Conservation (phyloP, 2,329 filamentous ascomycete species). For the Penicillium sp. region DNA sequence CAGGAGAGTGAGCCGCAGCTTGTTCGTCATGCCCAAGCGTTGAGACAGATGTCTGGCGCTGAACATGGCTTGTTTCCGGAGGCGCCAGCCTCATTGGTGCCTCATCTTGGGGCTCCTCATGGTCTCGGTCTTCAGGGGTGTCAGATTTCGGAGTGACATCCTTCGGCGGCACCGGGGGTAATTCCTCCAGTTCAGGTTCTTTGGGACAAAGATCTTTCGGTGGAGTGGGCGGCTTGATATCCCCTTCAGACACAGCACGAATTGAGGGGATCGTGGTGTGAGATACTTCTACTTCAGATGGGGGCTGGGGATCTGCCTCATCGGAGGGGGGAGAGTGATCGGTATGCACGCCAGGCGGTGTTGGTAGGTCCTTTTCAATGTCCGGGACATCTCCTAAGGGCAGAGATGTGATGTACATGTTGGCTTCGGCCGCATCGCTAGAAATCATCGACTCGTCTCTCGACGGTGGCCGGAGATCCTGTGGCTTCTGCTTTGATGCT, state of each 20-base stretch:
- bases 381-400: neutral
- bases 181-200: neutral
- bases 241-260: conserved; percentile 19
- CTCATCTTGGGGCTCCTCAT: neutral
- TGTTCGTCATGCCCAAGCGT: conserved; percentile 29
- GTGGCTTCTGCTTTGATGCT: neutral
- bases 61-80: conserved; percentile 8
- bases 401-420: neutral
- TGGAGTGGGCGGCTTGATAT: conserved; percentile 7
- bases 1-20: neutral
- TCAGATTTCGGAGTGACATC: conserved; percentile 2
- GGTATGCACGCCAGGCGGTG: conserved; percentile 8
- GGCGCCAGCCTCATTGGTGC: neutral
- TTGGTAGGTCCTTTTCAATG: conserved; percentile 12
- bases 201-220: neutral
- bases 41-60: conserved; percentile 31
- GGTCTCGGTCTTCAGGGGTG: neutral
- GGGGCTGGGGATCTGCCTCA: neutral
- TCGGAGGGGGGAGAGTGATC: neutral
- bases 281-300: neutral
- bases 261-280: conserved; percentile 12
- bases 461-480: neutral
- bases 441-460: neutral
- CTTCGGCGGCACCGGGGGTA: conserved; percentile 11
- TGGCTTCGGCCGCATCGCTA: neutral